A percentile compares a stretch with the other conserved stretches of the same genome.
Conservation (phyloP, 139 green algal genomes). For the Edaphochlamys debaryana region DNA sequence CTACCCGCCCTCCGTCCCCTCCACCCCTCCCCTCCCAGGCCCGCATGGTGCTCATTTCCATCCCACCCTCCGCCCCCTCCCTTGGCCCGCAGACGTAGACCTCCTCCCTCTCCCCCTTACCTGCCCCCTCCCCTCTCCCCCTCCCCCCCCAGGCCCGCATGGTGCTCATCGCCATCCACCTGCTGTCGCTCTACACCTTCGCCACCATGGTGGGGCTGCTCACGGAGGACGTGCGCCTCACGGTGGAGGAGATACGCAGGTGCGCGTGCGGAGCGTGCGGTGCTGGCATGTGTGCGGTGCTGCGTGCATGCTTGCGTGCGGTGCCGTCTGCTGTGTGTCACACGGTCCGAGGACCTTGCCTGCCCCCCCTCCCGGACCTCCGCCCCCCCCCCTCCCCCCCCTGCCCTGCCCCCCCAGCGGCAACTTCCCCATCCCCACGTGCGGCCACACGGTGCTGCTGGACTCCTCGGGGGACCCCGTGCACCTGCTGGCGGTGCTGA, state of each 20-base stretch:
- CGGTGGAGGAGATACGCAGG: conserved; percentile 16
- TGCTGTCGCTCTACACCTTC: conserved; percentile 30
- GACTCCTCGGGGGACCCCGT: not conserved
- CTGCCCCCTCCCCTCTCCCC: no score
- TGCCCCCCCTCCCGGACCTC: no score
- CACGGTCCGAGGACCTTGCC: no score
- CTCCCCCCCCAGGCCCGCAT: not conserved
- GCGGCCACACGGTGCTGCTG: conserved; percentile 6
- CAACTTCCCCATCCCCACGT: conserved; percentile 30
- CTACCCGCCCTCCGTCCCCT: no score
- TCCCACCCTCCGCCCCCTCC: no score
- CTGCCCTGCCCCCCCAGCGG: not conserved
- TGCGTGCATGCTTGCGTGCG: not conserved
- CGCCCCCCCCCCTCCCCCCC: not conserved
- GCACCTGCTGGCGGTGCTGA: not conserved
- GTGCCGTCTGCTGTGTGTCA: no score
- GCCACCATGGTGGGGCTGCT: conserved; percentile 26
- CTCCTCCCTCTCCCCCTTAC: no score
- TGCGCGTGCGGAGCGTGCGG: not conserved
- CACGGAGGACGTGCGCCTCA: conserved; percentile 28
- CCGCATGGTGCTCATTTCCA: no score
- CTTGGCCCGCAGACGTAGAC: no score
- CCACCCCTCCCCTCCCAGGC: no score
- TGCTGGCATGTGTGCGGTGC: no score
- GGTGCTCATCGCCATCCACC: conserved; percentile 13